phyloP scores from a whole-genome alignment of 805 yeast species.

The Nakazawaea pomicola region DNA sequence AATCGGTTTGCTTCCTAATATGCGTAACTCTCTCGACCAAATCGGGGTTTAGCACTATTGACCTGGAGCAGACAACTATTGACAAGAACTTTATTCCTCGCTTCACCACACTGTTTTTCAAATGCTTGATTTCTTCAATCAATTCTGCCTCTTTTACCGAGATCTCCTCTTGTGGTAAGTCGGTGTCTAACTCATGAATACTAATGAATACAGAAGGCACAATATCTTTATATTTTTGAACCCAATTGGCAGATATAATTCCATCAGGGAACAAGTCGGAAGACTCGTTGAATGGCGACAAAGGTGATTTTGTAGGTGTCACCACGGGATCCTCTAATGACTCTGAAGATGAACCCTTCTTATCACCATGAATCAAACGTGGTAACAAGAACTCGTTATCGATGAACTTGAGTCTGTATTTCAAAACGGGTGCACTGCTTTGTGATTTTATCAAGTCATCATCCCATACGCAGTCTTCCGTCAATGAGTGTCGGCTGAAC shows the following conservation, averaged over 20 bases:
- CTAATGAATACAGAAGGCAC: constrained; percentile 45
- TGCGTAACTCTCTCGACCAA: constrained; percentile 28
- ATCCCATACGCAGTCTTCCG: constrained; percentile 14
- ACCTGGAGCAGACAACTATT: constrained; percentile 27
- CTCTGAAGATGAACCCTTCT: background rate
- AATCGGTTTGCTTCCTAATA: constrained; percentile 36
- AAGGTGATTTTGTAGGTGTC: constrained; percentile 15
- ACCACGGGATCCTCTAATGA: background rate
- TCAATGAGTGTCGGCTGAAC: constrained; percentile 23
- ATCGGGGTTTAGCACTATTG: constrained; percentile 25
- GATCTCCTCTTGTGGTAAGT: constrained; percentile 21
- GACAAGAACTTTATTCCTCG: constrained; percentile 30
- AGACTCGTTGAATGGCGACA: constrained; percentile 41
- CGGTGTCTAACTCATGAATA: constrained; percentile 35
- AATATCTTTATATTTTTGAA: constrained; percentile 42
- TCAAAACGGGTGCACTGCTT: constrained; percentile 16
- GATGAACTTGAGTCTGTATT: constrained; percentile 27
- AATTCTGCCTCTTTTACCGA: constrained; percentile 26
- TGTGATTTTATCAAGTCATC: constrained; percentile 16
- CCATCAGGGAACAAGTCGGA: constrained; percentile 36
- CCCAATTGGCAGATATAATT: constrained; percentile 43
- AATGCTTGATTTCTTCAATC: constrained; percentile 29
- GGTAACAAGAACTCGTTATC: constrained; percentile 23
- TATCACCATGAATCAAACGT: background rate
- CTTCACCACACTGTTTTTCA: constrained; percentile 26